Evolutionary conservation across 495 filamentous ascomycete genomes (phyloP).

Genomic region (Pyrenula aspistea): DNA sequence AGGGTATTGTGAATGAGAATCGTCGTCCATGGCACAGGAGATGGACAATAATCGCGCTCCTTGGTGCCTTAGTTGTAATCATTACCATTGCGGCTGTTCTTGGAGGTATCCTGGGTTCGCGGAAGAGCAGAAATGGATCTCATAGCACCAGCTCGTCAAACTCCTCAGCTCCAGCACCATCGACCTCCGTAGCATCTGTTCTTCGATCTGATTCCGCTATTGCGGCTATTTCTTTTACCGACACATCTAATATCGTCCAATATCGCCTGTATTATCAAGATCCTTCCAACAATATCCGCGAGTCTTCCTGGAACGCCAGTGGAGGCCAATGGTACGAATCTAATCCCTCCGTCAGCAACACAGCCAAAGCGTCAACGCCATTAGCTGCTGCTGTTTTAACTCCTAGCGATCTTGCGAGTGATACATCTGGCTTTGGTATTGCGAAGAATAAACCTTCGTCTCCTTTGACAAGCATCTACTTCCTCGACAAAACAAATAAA

Average conservation of each 20-base stretch:
- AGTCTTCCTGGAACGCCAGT: background rate
- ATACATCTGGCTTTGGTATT: background rate
- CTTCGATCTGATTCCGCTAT: background rate
- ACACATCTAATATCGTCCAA: background rate
- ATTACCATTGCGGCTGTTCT: background rate
- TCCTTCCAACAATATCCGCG: background rate
- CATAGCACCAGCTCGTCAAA: background rate
- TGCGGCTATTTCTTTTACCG: background rate
- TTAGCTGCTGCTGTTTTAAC: background rate
- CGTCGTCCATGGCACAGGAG: background rate
- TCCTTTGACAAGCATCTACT: background rate
- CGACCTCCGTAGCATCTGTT: background rate
- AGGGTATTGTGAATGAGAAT: background rate
- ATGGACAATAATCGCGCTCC: background rate
- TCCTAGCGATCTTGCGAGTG: background rate
- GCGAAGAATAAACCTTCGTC: background rate
- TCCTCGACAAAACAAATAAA: background rate
- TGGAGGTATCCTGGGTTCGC: background rate
- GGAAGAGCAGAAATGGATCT: background rate
- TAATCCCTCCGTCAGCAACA: background rate
- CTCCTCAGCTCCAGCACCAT: background rate
- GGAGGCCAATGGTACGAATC: background rate
- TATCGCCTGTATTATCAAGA: background rate
- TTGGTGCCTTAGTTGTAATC: background rate
- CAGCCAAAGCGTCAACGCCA: background rate